Evolutionary conservation across 768 basidiomycete genomes (phyloP).

Genomic region (Ramaria rubella): DNA sequence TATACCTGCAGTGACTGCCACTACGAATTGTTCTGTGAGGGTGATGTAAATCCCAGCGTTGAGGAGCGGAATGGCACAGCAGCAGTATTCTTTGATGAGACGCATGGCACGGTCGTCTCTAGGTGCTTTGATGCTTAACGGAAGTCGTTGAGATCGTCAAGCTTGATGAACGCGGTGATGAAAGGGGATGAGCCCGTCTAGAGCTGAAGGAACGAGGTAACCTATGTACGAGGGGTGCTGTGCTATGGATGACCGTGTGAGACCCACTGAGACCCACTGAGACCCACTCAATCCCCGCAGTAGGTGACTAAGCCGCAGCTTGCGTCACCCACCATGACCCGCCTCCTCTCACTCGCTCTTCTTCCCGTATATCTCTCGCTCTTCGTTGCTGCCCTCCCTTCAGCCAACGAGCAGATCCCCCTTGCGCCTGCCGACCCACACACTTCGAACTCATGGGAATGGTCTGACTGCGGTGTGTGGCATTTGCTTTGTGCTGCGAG

Average conservation of each 20-base stretch:
- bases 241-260: not conserved
- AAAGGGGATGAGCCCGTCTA: not conserved
- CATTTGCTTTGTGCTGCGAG: not conserved
- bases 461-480: constrained; percentile 67
- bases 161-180: not conserved
- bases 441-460: constrained; percentile 53
- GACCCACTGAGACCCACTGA: not conserved
- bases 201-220: constrained; percentile 1
- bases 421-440: constrained; percentile 27
- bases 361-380: constrained; percentile 13
- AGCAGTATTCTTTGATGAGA: constrained; percentile 70
- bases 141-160: not conserved
- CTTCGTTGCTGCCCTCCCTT: constrained; percentile 20
- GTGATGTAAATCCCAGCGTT: constrained; percentile 87
- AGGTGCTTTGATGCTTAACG: not conserved
- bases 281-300: not conserved
- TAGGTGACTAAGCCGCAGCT: not conserved
- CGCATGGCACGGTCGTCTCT: constrained; percentile 12
- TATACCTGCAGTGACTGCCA: constrained; percentile 61
- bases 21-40: constrained; percentile 66
- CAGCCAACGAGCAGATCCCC: constrained; percentile 23
- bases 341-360: constrained; percentile 22
- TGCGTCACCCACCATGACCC: constrained; percentile 18
- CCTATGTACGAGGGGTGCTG: constrained; percentile 6
- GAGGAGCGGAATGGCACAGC: constrained; percentile 84